Evolutionary conservation across 83 land plant genomes (phyloP), one percentile per base, ranked within the genome.

Genomic region (Thuja plicata): DNA sequence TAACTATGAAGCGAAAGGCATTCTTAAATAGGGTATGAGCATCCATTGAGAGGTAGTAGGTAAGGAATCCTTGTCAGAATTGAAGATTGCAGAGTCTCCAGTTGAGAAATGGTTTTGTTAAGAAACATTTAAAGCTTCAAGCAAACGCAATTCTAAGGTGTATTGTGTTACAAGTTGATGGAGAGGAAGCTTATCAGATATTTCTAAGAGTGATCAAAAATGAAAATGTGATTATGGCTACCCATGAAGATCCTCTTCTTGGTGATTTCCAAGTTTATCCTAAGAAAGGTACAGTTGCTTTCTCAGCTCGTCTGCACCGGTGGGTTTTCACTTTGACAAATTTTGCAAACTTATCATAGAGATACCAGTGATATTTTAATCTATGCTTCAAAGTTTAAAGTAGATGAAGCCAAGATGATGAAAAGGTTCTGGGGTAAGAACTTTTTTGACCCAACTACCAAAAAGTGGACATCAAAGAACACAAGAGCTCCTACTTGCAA

Each of bases 351-450:
- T n/a, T n/a, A n/a, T n/a, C n/a, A n/a, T n/a, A n/a, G n/a, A n/a
- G n/a, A n/a, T n/a, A n/a, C n/a, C n/a, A n/a, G n/a, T n/a, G n/a
- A n/a, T n/a, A n/a, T n/a, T n/a, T n/a, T n/a, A 87, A 95, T 95
- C 95, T 95, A 95, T 90, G 96, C 96, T 38, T 93, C 95, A n/a
- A 93, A 93, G 73, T 93, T 95, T 89, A 91, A 91, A n/a, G 96
- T 95, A 19, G 96, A 95, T 85, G 96, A 95, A 89, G 85, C 92
- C 7, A 93, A 95, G 85, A 95, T 95, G 96, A 95, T 95, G 95
- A 95, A 95, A 45, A 91, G 96, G 78, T 90, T 95, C 6, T 95
- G 96, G 96, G 95, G 96, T 73, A 95, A 95, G 90, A 95, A 95
- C 87, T 95, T 87, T 89, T 95, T 93, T 91, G 95, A 95, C 55